Evolutionary conservation across 2,329 filamentous ascomycete genomes (phyloP).

Genomic region (Neoscytalidium dimidiatum): DNA sequence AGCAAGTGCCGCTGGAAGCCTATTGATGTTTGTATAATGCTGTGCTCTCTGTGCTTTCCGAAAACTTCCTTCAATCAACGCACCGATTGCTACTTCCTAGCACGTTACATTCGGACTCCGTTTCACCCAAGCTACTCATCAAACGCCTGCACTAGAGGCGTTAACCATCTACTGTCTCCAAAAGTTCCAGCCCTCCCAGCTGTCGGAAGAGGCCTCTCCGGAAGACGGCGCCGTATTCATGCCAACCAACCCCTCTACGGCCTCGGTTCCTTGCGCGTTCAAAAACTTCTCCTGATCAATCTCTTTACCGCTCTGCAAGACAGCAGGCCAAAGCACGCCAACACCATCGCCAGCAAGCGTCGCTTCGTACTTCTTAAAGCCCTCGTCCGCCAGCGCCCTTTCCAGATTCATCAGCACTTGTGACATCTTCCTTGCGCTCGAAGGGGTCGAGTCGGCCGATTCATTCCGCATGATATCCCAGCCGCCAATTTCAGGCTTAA

Average conservation of each 20-base stretch:
- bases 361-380: constrained; percentile 82
- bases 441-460: background rate
- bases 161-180: constrained; percentile 33
- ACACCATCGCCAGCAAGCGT: constrained; percentile 91
- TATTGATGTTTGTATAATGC: too few species aligned
- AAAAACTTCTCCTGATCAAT: constrained; percentile 90
- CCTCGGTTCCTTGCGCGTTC: constrained; percentile 78
- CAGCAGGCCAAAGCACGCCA: constrained; percentile 89
- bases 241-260: constrained; percentile 86
- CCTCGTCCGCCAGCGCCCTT: constrained; percentile 39
- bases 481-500: constrained; percentile 62
- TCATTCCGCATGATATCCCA: constrained; percentile 18
- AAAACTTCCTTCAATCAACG: too few species aligned
- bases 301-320: constrained; percentile 89
- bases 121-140: too few species aligned
- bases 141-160: too few species aligned
- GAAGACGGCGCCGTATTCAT: constrained; percentile 47
- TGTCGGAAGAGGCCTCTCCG: constrained; percentile 21
- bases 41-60: too few species aligned
- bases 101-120: too few species aligned
- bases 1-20: too few species aligned
- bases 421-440: too few species aligned
- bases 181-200: constrained; percentile 41
- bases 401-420: constrained; percentile 9
- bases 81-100: too few species aligned